Evolutionary conservation across 495 filamentous ascomycete species (phyloP).

Genomic region (Usnea hakonensis): DNA sequence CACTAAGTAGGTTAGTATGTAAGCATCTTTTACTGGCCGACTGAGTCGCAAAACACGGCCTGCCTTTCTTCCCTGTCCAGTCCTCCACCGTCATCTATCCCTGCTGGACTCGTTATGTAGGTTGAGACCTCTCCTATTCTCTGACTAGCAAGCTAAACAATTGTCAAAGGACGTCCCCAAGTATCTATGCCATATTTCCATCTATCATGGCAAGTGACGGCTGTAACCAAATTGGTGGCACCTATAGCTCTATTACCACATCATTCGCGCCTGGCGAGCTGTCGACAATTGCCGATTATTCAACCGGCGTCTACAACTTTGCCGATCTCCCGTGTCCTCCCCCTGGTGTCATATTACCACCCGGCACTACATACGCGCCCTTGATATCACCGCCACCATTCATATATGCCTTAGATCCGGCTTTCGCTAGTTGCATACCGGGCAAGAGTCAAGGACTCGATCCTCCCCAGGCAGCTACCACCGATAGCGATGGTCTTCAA

Average conservation of each 20-base stretch:
- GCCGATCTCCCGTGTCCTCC: constrained; percentile 4
- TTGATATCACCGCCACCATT: neutral
- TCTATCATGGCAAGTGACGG: constrained; percentile 8
- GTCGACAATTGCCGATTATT: neutral
- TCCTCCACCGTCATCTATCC: neutral
- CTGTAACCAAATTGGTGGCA: neutral
- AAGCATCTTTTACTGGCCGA: constrained; percentile 3
- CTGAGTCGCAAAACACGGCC: neutral
- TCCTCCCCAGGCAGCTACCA: neutral
- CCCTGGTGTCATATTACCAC: neutral
- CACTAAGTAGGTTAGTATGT: neutral
- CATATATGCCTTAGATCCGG: neutral
- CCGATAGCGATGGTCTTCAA: neutral
- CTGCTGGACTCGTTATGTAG: neutral
- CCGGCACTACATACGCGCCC: neutral
- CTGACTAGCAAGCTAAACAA: neutral
- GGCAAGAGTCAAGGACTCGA: neutral
- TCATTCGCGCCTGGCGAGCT: neutral
- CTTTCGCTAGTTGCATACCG: neutral
- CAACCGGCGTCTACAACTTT: neutral
- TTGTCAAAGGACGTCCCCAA: neutral
- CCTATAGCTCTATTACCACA: neutral
- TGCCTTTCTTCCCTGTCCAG: neutral
- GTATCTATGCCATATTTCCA: neutral
- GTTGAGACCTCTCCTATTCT: neutral